phyloP scores from a whole-genome alignment of 2,329 filamentous ascomycete species.

The Fusarium domesticum region DNA sequence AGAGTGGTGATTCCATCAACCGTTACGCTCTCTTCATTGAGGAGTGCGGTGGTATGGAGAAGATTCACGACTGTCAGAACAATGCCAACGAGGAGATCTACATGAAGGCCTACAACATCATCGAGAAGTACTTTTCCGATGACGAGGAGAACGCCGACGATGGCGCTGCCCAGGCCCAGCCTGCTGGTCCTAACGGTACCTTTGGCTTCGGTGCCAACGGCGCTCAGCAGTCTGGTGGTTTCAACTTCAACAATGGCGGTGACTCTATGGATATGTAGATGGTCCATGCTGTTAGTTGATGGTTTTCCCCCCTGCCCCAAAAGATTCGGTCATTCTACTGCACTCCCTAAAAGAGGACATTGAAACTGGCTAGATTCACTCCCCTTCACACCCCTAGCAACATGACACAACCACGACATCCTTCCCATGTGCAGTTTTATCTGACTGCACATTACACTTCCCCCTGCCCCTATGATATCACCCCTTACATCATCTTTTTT shows the following conservation, averaged over 20 bases:
- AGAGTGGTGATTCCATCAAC: conserved; percentile 79
- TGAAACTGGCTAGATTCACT: background rate
- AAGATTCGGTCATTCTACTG: conserved; percentile 1
- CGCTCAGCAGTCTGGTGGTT: conserved; percentile 68
- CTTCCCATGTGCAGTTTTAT: conserved; percentile 23
- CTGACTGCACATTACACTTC: conserved; percentile 22
- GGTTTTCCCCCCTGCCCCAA: background rate
- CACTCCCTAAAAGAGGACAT: background rate
- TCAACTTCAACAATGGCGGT: conserved; percentile 82
- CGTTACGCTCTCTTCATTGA: conserved; percentile 97
- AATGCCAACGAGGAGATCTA: conserved; percentile 99
- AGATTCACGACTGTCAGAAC: conserved; percentile 99
- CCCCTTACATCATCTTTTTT: conserved; percentile 34
- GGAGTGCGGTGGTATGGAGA: conserved; percentile 98
- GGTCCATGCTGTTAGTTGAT: conserved; percentile 2
- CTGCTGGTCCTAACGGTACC: conserved; percentile 65
- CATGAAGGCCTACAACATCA: conserved; percentile 99
- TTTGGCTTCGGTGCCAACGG: conserved; percentile 75
- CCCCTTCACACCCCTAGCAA: conserved; percentile 17
- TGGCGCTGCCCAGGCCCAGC: conserved; percentile 64
- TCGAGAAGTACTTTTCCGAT: conserved; percentile 99
- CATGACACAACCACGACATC: conserved; percentile 26
- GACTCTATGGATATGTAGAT: conserved; percentile 65
- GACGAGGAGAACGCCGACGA: conserved; percentile 93
- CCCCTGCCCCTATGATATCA: conserved; percentile 32